Evolutionary conservation across 169 alveolate species (phyloP).

Genomic region (Eimeria maxima): DNA sequence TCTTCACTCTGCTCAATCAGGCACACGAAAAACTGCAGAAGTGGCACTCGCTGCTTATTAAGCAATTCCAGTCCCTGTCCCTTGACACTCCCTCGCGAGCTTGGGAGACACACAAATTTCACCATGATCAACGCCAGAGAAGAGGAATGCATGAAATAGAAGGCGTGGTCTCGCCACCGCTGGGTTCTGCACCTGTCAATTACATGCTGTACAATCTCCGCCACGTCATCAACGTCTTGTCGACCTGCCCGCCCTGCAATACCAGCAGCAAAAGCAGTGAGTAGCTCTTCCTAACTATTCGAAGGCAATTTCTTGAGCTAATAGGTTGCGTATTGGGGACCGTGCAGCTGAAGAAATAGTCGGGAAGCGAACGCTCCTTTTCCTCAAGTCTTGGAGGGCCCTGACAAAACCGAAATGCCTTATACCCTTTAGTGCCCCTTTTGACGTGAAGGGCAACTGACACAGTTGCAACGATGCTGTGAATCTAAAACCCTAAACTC

Average conservation of each 20-base stretch:
- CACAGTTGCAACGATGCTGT: not conserved
- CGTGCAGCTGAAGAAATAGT: not conserved
- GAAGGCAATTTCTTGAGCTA: not conserved
- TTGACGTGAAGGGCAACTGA: not conserved
- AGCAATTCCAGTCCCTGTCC: not conserved
- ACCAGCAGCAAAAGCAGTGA: conserved; percentile 41
- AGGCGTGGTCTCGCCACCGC: not conserved
- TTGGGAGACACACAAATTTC: not conserved
- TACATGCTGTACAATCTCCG: conserved; percentile 10
- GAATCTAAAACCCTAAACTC: too few species aligned
- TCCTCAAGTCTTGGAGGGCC: not conserved
- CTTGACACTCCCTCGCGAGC: not conserved
- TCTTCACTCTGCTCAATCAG: not conserved
- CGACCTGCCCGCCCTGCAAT: conserved; percentile 72
- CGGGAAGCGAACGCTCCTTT: not conserved
- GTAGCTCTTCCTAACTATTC: not conserved
- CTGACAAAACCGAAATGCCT: not conserved
- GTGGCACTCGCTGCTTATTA: not conserved
- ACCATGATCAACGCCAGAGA: not conserved
- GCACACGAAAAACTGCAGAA: not conserved
- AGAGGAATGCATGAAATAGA: not conserved
- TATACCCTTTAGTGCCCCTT: not conserved
- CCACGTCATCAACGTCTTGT: conserved; percentile 81
- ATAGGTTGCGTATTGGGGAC: not conserved
- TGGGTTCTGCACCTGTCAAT: conserved; percentile 29